These are phyloP conservation scores for Cucumis hystrix DNA, from an alignment of 306 rosid genomes.

Conservation along the genomic window DNA sequence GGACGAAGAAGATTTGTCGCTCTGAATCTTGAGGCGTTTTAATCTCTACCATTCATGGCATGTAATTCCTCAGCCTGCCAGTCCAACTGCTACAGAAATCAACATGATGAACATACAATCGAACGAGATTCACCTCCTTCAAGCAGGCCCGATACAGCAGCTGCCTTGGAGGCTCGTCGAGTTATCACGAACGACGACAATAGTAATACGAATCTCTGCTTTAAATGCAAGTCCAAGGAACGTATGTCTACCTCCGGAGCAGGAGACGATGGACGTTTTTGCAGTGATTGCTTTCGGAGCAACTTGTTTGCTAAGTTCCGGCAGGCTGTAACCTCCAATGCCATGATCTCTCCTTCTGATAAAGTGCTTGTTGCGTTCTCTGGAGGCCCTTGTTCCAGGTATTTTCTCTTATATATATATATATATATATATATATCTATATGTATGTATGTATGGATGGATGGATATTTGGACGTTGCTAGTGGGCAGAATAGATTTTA, in stretches of 20 bases:
- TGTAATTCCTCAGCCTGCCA: slow-evolving; percentile 60
- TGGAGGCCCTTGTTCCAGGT: slow-evolving; percentile 94
- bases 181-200: background rate
- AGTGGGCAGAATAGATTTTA: background rate
- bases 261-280: slow-evolving; percentile 52
- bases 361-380: slow-evolving; percentile 91
- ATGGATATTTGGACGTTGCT: background rate
- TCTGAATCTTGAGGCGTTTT: background rate
- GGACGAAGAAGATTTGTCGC: background rate
- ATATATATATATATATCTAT: no score
- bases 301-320: slow-evolving; percentile 77
- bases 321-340: slow-evolving; percentile 59
- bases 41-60: slow-evolving; percentile 32
- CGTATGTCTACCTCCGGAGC: slow-evolving; percentile 42
- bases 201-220: slow-evolving; percentile 26
- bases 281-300: slow-evolving; percentile 59
- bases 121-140: background rate
- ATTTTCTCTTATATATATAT: background rate
- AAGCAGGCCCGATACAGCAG: background rate
- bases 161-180: slow-evolving; percentile 3
- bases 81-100: slow-evolving; percentile 56
- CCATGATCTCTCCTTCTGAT: slow-evolving; percentile 80
- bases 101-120: slow-evolving; percentile 14
- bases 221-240: slow-evolving; percentile 62
- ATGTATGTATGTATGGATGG: no score